Evolutionary conservation across 2,329 filamentous ascomycete species (phyloP), one percentile per base, ranked within the genome.

Genomic region (Aspergillus pseudoviridinutans): DNA sequence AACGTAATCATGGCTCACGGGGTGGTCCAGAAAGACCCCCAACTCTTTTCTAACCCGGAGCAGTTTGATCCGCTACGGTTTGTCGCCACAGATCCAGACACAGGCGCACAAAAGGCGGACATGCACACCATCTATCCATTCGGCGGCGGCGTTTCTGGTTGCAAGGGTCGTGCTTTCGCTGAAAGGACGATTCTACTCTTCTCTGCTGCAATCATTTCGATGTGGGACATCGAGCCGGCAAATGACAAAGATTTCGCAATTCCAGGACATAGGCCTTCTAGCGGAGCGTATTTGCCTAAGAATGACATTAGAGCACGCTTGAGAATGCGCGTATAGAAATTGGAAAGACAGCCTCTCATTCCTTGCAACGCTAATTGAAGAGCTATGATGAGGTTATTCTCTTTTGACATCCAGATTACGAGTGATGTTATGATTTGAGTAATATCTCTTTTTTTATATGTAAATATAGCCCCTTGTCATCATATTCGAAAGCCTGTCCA

Each of bases 171-270:
- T 12, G 69, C 71, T 1, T 81, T 84, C 58, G 80, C 79, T 2
- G 78, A 83, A 63, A 74, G 78, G 50, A 76, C 81, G 64, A 76
- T 79, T 20, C 62, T 86, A 47, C 69, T 78, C 25, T 79, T 83
- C 49, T 76, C 78, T 1, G 82, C 82, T 17, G 77, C 79, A 1
- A 76, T 86, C 24, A 65, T 86, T 22, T 73, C 77, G 5, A 75
- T 83, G 64, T 87, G 83, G 82, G 80, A 86, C 47, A 78, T 86
- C 57, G 72, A 80, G 54, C 76, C 81, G 0, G 75, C 71, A 0
- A 69, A 68, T 50, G 75, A 76, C 17, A 72, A 71, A 6, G 72
- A 70, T 0, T 84, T 84, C 78, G 73, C 74, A 20, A 73, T 86
- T 47, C 85, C 85, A 0, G 72, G 70, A 44, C 76, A 78, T 65